Evolutionary conservation across 1,284 basidiomycete genomes (phyloP), one percentile per base, ranked within the genome.

Genomic region (Neolentinus lepideus): DNA sequence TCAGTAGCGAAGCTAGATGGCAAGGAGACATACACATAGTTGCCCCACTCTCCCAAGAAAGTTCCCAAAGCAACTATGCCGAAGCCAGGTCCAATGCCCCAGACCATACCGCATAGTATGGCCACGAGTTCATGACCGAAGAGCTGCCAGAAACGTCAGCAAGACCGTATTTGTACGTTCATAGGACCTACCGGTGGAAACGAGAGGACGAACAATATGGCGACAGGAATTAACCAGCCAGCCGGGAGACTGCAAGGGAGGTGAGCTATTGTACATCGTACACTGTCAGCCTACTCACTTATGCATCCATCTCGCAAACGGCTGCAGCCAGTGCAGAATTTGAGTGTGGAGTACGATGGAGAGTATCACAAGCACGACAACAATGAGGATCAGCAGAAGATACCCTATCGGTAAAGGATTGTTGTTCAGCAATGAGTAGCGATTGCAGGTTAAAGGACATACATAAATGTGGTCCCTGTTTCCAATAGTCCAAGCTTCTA

Each of bases 211-310:
- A 91, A 88, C 26, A 91, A 73, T 53, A 92, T 75, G 47, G 71
- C 89, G 51, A 94, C 91, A 1, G 93, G 92, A 45, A 96, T 91
- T n/a, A 88, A 69, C 86, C 86, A 95, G 19, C 93, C 92, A 36
- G 21, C 21, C 12, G 12, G 11, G 11, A 31, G 26, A 33, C 51
- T 52, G 52, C 2, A 43, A 14, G 47, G 25, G 22, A 3, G 24
- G 24, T 25, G 12, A 29, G 47, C 12, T 26, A 52, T 10, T 10
- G 33, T n/a, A 10, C 11, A 19, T 33, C 21, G 6, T 26, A 36
- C 16, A 12, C 9, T 10, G 26, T 12, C 10, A 36, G 35, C 29
- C 3, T 14, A 25, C 33, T 36, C 24, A 54, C 52, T 45, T 24
- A n/a, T 54, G 19, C 52, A 54, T 54, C 52, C 52, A 54, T 4